Evolutionary conservation across 305 asterid species (phyloP), one percentile per base, ranked within the genome.

Genomic region (Solanum hybrid): DNA sequence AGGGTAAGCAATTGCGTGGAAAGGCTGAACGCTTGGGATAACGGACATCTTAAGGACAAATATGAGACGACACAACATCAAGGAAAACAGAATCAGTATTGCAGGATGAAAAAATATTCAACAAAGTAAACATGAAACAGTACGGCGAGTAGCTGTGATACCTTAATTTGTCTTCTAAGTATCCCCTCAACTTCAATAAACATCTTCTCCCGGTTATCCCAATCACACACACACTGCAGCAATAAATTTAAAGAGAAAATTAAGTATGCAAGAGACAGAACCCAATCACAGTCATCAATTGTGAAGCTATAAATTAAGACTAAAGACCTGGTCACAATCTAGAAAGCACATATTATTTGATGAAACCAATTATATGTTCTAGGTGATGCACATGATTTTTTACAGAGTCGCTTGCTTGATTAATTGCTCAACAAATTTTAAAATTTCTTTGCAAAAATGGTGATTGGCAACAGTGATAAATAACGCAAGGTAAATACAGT

Each of bases 1-100:
- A 79, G 99, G 99, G 93, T 97, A 97, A 24, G 99, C 99, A 90
- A 97, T 97, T 39, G 99, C 99, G 93, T 97, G 99, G 93, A 97
- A 97, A 89, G 99, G 99, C 91, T 97, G 99, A 94, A 97, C 99
- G 87, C 99, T 97, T 36, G 99, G 99, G 91, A 97, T 95, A 90
- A 97, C 94, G 64, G 98, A 95, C 96, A 94, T 95, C 99, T 97
- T 89, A 89, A 29, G n/a, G 69, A 42, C 76, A 85, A n/a, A 33
- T 57, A 85, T 4, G 33, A 67, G 57, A 33, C 46, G 34, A 34
- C 77, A 86, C 57, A 57, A 34, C 42, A 61, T 86, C 34, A 64
- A 36, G 67, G 24, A 88, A 67, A 89, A 88, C 74, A 87, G 85
- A 42, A 22, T 64, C 89, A 87, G 88, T 12, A 33, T 61, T 86